Conservation (phyloP, 805 yeast genomes). For the Groenewaldozyma tartarivorans region DNA sequence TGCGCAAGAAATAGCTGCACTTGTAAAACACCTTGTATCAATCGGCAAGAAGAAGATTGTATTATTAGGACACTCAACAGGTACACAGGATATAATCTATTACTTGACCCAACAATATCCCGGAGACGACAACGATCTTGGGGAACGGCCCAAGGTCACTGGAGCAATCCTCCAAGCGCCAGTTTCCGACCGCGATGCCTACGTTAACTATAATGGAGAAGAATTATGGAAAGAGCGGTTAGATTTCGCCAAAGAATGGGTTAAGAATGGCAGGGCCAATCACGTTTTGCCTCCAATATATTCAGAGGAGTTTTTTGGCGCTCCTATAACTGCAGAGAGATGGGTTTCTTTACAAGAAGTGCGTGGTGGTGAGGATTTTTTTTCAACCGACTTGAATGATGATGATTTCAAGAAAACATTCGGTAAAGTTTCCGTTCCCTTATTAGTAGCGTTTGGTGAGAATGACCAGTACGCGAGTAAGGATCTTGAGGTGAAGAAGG, state of each 20-base stretch:
- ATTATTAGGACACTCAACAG: slow-evolving; percentile 76
- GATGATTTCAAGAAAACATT: slow-evolving; percentile 38
- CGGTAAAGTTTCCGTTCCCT: slow-evolving; percentile 34
- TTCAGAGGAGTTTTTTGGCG: slow-evolving; percentile 34
- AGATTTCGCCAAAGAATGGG: slow-evolving; percentile 26
- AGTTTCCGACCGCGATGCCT: slow-evolving; percentile 41
- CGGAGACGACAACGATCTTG: slow-evolving; percentile 10
- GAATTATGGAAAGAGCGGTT: slow-evolving; percentile 21
- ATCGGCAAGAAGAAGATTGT: slow-evolving; percentile 39
- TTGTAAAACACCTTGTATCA: slow-evolving; percentile 46
- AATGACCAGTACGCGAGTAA: slow-evolving; percentile 55
- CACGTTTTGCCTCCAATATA: slow-evolving; percentile 45
- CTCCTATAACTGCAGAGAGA: slow-evolving; percentile 60
- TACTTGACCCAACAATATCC: slow-evolving; percentile 38
- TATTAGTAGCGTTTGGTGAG: slow-evolving; percentile 48
- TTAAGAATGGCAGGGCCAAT: slow-evolving; percentile 35
- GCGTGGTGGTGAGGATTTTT: slow-evolving; percentile 73
- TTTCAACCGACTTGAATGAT: slow-evolving; percentile 50
- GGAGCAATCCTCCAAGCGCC: slow-evolving; percentile 52
- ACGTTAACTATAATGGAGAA: slow-evolving; percentile 28
- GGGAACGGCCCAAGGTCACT: slow-evolving; percentile 18
- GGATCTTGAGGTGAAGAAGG: slow-evolving; percentile 35
- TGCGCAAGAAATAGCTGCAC: slow-evolving; percentile 40
- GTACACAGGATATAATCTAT: slow-evolving; percentile 65
- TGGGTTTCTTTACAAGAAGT: slow-evolving; percentile 50